Evolutionary conservation across 108 stramenopile genomes (phyloP).

Genomic region (Nannochloropsis salina): DNA sequence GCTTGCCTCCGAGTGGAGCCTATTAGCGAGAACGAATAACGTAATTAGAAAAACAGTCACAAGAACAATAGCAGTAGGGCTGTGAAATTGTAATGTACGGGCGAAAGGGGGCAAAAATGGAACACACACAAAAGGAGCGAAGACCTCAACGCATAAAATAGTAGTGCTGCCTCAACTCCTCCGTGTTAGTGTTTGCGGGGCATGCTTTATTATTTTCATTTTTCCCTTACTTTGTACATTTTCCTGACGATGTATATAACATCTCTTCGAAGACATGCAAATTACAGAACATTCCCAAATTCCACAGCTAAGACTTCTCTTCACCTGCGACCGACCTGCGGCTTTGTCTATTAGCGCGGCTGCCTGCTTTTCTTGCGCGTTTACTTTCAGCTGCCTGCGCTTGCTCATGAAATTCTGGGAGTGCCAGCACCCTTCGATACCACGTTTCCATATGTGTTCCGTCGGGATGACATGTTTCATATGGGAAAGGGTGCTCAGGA

Average conservation of each 20-base stretch:
- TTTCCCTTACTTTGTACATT: neutral
- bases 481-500: neutral
- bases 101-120: no score
- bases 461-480: constrained; percentile 11
- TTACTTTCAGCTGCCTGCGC: neutral
- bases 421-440: neutral
- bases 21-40: no score
- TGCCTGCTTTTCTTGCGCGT: neutral
- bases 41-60: no score
- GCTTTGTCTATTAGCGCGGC: neutral
- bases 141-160: no score
- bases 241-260: neutral
- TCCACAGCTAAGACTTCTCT: neutral
- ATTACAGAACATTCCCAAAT: neutral
- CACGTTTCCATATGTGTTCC: neutral
- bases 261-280: neutral
- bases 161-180: no score
- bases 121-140: no score
- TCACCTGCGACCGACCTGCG: neutral
- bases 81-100: no score
- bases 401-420: neutral
- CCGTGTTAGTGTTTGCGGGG: no score
- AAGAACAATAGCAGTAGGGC: no score
- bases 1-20: no score
- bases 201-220: neutral